Percentiles rank a stretch among this genome's conserved stretches.
These are phyloP conservation scores for Aspergillus flavus DNA, from an alignment of 2,329 filamentous ascomycete species.

Conservation along the genomic window DNA sequence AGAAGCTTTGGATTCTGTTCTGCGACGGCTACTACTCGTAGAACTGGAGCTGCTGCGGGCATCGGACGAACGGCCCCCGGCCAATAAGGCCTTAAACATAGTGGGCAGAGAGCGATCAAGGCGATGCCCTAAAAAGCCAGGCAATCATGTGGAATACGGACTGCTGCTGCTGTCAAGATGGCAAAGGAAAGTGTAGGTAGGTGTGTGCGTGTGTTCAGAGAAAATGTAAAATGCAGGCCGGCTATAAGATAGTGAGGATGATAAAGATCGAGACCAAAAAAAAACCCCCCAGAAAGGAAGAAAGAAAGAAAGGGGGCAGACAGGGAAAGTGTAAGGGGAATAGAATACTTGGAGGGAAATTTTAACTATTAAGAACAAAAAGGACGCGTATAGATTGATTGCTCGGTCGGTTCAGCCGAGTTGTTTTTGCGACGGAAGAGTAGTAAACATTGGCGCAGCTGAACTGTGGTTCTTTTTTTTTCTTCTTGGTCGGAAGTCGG, in stretches of 20 bases:
- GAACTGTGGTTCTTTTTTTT: conserved; percentile 35
- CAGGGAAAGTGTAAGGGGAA: conserved; percentile 9
- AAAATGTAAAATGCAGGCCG: neutral
- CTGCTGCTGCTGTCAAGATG: neutral
- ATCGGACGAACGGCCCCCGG: conserved; percentile 39
- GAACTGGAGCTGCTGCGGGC: conserved; percentile 37
- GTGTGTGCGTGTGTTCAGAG: neutral
- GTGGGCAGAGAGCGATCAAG: conserved; percentile 33
- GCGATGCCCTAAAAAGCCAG: conserved; percentile 25
- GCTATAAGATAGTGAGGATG: conserved; percentile 1
- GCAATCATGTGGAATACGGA: conserved; percentile 32
- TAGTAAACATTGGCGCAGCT: conserved; percentile 36
- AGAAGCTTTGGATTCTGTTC: conserved; percentile 33
- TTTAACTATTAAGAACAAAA: neutral
- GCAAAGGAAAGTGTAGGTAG: neutral
- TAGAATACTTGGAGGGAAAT: neutral
- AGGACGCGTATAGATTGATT: conserved; percentile 19
- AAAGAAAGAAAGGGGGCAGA: neutral
- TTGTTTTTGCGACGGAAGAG: conserved; percentile 27
- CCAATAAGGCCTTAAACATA: conserved; percentile 45
- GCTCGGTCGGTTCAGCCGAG: conserved; percentile 17
- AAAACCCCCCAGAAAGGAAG: conserved; percentile 6
- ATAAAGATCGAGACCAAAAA: conserved; percentile 11
- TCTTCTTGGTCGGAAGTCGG: conserved; percentile 16
- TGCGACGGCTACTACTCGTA: conserved; percentile 35